phyloP scores from a whole-genome alignment of 2,329 filamentous ascomycete genomes.

The Chaetomiaceae sp. region DNA sequence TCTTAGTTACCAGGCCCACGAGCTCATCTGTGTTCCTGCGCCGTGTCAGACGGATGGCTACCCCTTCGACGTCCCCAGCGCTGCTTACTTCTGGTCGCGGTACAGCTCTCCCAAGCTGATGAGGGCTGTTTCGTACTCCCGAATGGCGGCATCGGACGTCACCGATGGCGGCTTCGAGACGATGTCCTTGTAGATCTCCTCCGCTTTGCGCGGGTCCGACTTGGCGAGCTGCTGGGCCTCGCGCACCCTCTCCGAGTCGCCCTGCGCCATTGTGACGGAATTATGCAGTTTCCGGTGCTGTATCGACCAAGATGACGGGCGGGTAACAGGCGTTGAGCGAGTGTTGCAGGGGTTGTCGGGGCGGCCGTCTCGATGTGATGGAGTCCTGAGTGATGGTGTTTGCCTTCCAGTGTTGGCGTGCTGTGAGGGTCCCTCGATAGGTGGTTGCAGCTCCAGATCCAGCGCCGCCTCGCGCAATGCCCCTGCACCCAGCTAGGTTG shows the following conservation, averaged over 20 bases:
- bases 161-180: slow-evolving; percentile 77
- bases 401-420: slow-evolving; percentile 5
- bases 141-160: slow-evolving; percentile 75
- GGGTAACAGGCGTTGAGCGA: too few species aligned
- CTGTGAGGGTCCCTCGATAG: slow-evolving; percentile 5
- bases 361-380: too few species aligned
- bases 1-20: slow-evolving; percentile 82
- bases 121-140: slow-evolving; percentile 86
- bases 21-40: slow-evolving; percentile 73
- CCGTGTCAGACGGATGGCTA: slow-evolving; percentile 4
- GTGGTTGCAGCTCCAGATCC: slow-evolving; percentile 9
- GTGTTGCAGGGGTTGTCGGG: too few species aligned
- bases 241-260: slow-evolving; percentile 63
- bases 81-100: slow-evolving; percentile 71
- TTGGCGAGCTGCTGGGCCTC: slow-evolving; percentile 83
- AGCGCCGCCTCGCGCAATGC: slow-evolving; percentile 17
- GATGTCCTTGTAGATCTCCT: slow-evolving; percentile 83
- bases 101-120: slow-evolving; percentile 89
- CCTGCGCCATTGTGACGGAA: slow-evolving; percentile 44
- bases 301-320: not conserved
- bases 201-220: slow-evolving; percentile 75
- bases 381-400: not conserved
- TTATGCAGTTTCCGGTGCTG: slow-evolving; percentile 2
- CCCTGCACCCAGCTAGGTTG: slow-evolving; percentile 23
- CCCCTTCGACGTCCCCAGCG: not conserved